Evolutionary conservation across 352 stramenopile species (phyloP).

Genomic region (Globisporangium barbulae): DNA sequence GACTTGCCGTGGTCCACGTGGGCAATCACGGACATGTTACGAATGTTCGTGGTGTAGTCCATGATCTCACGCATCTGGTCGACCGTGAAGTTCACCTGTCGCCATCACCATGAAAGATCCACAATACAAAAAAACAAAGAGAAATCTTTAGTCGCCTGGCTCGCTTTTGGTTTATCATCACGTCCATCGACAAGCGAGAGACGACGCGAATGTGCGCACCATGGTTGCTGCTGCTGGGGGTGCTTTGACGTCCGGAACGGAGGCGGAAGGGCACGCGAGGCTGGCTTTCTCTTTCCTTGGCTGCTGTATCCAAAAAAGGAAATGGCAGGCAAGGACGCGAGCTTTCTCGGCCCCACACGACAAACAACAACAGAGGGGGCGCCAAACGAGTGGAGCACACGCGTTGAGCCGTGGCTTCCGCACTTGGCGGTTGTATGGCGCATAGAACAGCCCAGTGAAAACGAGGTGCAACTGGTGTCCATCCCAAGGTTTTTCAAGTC

Average conservation of each 20-base stretch:
- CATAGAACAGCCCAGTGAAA: conserved; percentile 37
- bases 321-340: conserved; percentile 27
- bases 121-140: neutral
- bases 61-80: conserved; percentile 98
- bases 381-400: conserved; percentile 60
- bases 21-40: conserved; percentile 99
- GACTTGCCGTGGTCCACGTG: conserved; percentile 99
- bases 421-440: conserved; percentile 21
- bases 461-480: conserved; percentile 26
- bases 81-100: conserved; percentile 99
- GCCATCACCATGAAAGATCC: neutral
- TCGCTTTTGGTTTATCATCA: neutral
- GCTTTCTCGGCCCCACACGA: neutral
- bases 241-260: conserved; percentile 20
- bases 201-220: conserved; percentile 17
- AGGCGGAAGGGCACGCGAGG: conserved; percentile 19
- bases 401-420: conserved; percentile 16
- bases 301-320: conserved; percentile 54
- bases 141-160: conserved; percentile 2
- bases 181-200: neutral
- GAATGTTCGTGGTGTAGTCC: conserved; percentile 99
- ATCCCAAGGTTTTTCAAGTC: conserved; percentile 28
- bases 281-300: conserved; percentile 24
- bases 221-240: conserved; percentile 47
- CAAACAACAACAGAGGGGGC: conserved; percentile 24